phyloP scores from a whole-genome alignment of 352 stramenopile genomes.

The Phytophthora rubi region DNA sequence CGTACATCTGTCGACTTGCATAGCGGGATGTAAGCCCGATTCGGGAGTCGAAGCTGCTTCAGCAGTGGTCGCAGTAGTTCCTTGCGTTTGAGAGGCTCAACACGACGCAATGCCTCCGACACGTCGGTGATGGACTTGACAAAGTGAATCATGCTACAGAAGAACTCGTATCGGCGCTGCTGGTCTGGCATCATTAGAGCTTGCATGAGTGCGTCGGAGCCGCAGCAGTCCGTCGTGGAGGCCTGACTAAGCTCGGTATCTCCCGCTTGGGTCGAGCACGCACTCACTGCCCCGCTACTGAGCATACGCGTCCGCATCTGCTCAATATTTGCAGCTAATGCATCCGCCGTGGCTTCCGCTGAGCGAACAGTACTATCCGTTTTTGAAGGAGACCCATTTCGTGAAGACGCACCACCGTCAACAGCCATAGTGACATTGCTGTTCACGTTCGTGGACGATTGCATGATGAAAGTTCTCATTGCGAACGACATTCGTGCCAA shows the following conservation, averaged over 20 bases:
- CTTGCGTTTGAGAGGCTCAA: constrained; percentile 75
- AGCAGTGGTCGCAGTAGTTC: constrained; percentile 54
- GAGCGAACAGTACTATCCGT: constrained; percentile 22
- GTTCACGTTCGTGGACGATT: constrained; percentile 41
- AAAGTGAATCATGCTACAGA: constrained; percentile 82
- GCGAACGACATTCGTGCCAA: constrained; percentile 76
- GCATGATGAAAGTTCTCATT: constrained; percentile 81
- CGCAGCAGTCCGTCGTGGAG: constrained; percentile 40
- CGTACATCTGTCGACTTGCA: constrained; percentile 83
- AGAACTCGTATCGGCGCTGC: constrained; percentile 75
- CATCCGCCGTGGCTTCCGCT: constrained; percentile 26
- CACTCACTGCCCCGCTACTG: constrained; percentile 30
- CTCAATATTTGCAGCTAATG: constrained; percentile 17
- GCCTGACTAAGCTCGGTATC: constrained; percentile 39
- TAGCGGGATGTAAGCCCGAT: constrained; percentile 75
- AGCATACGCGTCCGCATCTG: constrained; percentile 37
- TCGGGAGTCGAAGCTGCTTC: constrained; percentile 58
- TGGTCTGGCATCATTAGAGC: constrained; percentile 40
- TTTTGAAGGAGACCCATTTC: constrained; percentile 20
- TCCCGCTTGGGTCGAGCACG: constrained; percentile 29
- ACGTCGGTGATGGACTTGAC: constrained; percentile 85
- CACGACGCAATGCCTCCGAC: constrained; percentile 69
- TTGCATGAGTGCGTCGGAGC: constrained; percentile 32
- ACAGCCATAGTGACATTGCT: constrained; percentile 12
- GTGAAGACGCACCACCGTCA: constrained; percentile 11